These are phyloP conservation scores for Diaporthe nobilis DNA, from an alignment of 2,329 filamentous ascomycete genomes.

Conservation along the genomic window DNA sequence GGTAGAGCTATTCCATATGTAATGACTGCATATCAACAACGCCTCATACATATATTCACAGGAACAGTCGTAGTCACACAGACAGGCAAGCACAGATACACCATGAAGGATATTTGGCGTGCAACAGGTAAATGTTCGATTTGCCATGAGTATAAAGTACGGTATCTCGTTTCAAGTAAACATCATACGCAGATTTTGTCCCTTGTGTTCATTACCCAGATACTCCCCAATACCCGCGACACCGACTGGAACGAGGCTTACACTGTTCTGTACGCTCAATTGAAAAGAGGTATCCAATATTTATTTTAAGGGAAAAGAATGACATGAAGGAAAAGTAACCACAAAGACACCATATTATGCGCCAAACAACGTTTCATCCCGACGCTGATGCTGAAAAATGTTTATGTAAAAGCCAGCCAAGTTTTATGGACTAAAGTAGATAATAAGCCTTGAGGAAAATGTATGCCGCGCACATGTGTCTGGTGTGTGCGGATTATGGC, in stretches of 20 bases:
- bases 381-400: conserved; percentile 39
- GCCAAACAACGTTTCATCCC: conserved; percentile 35
- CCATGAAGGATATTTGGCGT: background rate
- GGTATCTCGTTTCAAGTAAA: conserved; percentile 21
- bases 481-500: conserved; percentile 53
- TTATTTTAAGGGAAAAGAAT: background rate
- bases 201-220: conserved; percentile 11
- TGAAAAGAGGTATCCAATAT: conserved; percentile 26
- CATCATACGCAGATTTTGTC: conserved; percentile 22
- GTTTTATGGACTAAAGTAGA: conserved; percentile 30
- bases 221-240: background rate
- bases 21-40: too few species aligned
- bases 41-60: too few species aligned
- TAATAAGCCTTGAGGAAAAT: background rate
- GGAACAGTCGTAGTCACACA: background rate
- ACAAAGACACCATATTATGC: conserved; percentile 36
- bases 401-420: conserved; percentile 21
- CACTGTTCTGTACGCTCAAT: conserved; percentile 13
- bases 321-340: conserved; percentile 25
- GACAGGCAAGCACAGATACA: background rate
- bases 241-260: conserved; percentile 3
- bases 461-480: background rate
- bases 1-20: background rate
- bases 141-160: conserved; percentile 5
- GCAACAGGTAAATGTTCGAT: conserved; percentile 15